phyloP scores from a whole-genome alignment of 2,329 filamentous ascomycete genomes.

The Exophiala aquamarina region DNA sequence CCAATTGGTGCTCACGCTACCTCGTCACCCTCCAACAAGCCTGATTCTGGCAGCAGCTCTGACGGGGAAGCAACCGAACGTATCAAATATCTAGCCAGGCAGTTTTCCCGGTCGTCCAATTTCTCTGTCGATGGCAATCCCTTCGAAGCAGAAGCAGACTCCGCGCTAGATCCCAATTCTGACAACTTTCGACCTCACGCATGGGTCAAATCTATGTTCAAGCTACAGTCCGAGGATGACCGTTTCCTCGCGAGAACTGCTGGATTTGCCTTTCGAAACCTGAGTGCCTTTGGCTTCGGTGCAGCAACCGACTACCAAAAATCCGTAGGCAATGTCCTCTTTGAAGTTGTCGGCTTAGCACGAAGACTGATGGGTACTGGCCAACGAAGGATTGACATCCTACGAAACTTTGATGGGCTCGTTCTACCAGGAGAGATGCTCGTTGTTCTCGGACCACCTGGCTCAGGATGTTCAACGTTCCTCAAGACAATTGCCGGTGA shows the following conservation, averaged over 20 bases:
- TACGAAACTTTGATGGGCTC: conserved; percentile 39
- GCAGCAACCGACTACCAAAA: conserved; percentile 39
- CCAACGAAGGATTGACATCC: conserved; percentile 56
- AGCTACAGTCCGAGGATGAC: conserved; percentile 38
- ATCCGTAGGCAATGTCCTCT: conserved; percentile 43
- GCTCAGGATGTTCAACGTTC: conserved; percentile 69
- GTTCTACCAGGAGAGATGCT: conserved; percentile 48
- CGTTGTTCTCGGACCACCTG: conserved; percentile 54
- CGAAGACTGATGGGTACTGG: conserved; percentile 32
- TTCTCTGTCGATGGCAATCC: conserved; percentile 17
- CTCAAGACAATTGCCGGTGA: conserved; percentile 81
- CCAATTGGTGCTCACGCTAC: no score
- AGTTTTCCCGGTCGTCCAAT: conserved; percentile 22
- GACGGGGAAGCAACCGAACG: conserved; percentile 18
- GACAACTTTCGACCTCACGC: conserved; percentile 46
- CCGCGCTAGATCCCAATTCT: conserved; percentile 45
- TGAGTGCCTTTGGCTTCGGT: conserved; percentile 41
- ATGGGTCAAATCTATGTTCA: conserved; percentile 50
- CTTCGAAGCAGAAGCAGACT: conserved; percentile 29
- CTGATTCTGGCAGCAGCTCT: conserved; percentile 13
- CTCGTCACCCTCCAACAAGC: conserved; percentile 10
- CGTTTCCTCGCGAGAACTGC: conserved; percentile 39
- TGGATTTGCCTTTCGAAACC: conserved; percentile 40
- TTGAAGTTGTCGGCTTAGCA: conserved; percentile 35
- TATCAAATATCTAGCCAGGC: conserved; percentile 25